phyloP scores from a whole-genome alignment of 169 alveolate genomes.

The Plasmodium fragile region DNA sequence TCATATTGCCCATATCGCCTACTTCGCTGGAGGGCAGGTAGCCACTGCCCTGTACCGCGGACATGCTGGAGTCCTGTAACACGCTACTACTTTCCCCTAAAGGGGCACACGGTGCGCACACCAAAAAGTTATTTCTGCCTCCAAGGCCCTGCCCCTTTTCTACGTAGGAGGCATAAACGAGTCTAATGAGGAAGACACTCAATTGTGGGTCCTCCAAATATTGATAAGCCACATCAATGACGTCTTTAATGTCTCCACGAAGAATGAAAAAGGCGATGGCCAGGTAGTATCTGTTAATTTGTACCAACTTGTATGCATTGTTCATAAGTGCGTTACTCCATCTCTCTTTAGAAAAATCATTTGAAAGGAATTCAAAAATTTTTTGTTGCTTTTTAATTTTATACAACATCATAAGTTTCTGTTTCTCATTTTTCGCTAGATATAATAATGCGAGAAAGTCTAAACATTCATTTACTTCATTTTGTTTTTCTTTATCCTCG shows the following conservation, averaged over 20 bases:
- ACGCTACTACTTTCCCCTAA: background rate
- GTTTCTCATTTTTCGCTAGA: conserved; percentile 68
- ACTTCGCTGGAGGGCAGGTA: background rate
- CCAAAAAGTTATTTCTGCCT: background rate
- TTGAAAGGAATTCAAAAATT: conserved; percentile 48
- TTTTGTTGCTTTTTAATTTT: conserved; percentile 64
- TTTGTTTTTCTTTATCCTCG: conserved; percentile 65
- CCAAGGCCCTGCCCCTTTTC: background rate
- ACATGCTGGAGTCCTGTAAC: background rate
- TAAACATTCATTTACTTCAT: conserved; percentile 63
- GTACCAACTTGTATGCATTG: conserved; percentile 73
- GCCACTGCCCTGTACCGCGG: background rate
- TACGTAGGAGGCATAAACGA: conserved; percentile 27
- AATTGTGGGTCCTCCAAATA: conserved; percentile 51
- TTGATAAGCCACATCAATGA: conserved; percentile 58
- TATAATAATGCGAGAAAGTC: conserved; percentile 76
- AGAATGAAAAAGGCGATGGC: conserved; percentile 73
- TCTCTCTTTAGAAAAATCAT: conserved; percentile 41
- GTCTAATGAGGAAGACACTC: conserved; percentile 49
- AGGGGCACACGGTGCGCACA: background rate
- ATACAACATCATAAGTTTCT: conserved; percentile 52
- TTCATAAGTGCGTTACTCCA: conserved; percentile 63
- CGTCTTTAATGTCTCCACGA: conserved; percentile 63
- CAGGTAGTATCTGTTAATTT: conserved; percentile 67
- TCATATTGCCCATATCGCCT: background rate